phyloP scores from a whole-genome alignment of 768 basidiomycete genomes.

The Termitomyces sp. region DNA sequence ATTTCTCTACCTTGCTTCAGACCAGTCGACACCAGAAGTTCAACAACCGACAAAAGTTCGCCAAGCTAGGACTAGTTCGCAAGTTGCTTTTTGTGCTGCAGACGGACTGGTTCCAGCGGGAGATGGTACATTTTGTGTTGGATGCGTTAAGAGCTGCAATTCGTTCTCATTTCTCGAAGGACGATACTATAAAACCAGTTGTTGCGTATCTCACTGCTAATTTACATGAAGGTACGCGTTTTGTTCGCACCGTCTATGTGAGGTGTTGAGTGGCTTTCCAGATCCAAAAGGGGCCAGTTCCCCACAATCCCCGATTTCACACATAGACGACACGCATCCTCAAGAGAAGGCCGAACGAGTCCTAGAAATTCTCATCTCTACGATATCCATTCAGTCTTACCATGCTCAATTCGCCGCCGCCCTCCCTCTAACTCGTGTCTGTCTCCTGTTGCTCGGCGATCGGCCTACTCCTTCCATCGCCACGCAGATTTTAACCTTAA shows the following conservation, averaged over 20 bases:
- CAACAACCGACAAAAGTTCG: constrained; percentile 71
- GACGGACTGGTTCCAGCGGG: constrained; percentile 68
- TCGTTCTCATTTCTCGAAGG: constrained; percentile 64
- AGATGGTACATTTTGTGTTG: constrained; percentile 47
- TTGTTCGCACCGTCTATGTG: background rate
- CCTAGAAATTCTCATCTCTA: constrained; percentile 58
- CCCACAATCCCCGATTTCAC: constrained; percentile 55
- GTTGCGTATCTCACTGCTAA: constrained; percentile 85
- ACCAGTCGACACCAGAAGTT: constrained; percentile 74
- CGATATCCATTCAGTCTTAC: constrained; percentile 53
- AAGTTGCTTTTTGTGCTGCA: constrained; percentile 82
- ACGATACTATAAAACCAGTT: constrained; percentile 79
- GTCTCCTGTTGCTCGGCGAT: constrained; percentile 75
- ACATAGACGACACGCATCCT: constrained; percentile 44
- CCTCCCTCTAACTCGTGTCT: constrained; percentile 77
- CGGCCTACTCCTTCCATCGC: constrained; percentile 61
- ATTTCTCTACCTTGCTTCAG: constrained; percentile 73
- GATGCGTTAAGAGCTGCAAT: constrained; percentile 61
- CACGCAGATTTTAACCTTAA: constrained; percentile 56
- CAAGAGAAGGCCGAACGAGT: constrained; percentile 68
- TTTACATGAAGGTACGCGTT: constrained; percentile 55
- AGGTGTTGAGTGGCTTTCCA: constrained; percentile 5
- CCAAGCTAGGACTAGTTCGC: constrained; percentile 68
- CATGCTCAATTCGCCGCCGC: constrained; percentile 69
- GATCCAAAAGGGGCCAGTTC: constrained; percentile 32